Percentiles rank a stretch among this genome's conserved stretches.
phyloP scores from a whole-genome alignment of 306 rosid genomes.

The Acacia acuminata region DNA sequence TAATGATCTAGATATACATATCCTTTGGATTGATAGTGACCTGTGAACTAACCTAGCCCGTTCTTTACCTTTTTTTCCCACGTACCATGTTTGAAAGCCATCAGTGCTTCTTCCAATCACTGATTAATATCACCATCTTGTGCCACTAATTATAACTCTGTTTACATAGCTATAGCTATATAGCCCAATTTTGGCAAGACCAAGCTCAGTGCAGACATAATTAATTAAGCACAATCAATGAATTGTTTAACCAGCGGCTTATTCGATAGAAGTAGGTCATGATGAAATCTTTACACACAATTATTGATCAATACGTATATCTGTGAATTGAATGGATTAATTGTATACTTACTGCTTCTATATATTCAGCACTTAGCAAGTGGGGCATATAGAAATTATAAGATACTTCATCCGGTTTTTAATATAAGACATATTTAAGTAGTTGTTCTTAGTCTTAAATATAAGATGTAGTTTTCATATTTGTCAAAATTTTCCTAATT shows the following conservation, averaged over 20 bases:
- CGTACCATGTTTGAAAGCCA: constrained; percentile 25
- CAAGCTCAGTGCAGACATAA: constrained; percentile 3
- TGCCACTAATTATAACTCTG: not conserved
- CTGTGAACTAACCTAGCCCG: constrained; percentile 47
- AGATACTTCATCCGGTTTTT: too few relatives aligned
- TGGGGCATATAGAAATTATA: too few relatives aligned
- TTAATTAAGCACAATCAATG: not conserved
- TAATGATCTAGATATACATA: not conserved
- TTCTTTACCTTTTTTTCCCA: constrained; percentile 41
- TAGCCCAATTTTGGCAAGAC: constrained; percentile 20
- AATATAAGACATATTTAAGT: too few relatives aligned
- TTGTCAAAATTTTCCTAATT: too few relatives aligned
- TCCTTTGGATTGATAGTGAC: constrained; percentile 44
- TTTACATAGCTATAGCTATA: not conserved
- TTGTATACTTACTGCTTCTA: not conserved
- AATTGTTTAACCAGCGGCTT: not conserved
- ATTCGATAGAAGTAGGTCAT: not conserved
- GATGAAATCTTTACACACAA: not conserved
- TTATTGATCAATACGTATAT: not conserved
- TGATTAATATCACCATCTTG: constrained; percentile 5
- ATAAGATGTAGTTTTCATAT: too few relatives aligned
- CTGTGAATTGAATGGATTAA: not conserved
- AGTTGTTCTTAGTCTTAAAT: too few relatives aligned
- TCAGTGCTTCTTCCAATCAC: constrained; percentile 33
- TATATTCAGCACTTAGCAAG: too few relatives aligned